Conservation (phyloP, 257 asterid species). For the Gardenia jasminoides region DNA sequence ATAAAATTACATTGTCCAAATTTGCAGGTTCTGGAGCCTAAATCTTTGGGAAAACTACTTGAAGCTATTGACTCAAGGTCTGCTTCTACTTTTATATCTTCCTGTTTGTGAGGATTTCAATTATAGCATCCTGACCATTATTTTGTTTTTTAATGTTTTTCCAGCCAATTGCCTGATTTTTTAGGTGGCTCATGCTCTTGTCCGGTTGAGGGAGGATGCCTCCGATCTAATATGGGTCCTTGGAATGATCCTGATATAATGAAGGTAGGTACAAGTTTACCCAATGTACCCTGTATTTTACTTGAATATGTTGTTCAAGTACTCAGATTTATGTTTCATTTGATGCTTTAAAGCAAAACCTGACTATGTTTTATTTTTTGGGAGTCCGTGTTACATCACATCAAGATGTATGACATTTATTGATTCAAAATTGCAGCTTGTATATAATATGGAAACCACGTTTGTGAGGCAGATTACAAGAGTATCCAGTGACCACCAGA, state of each 20-base stretch:
- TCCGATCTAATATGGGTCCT: slow-evolving; percentile 87
- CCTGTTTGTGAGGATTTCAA: slow-evolving; percentile 3
- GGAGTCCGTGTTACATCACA: not conserved
- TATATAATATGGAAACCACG: slow-evolving; percentile 49
- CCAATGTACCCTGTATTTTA: not conserved
- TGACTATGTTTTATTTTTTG: not conserved
- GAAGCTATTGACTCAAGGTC: slow-evolving; percentile 84
- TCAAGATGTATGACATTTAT: not conserved
- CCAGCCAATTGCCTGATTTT: slow-evolving; percentile 90
- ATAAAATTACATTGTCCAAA: slow-evolving; percentile 8
- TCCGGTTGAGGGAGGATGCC: slow-evolving; percentile 83
- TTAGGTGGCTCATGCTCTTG: slow-evolving; percentile 92
- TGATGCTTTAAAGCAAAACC: not conserved
- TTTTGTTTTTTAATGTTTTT: slow-evolving; percentile 11
- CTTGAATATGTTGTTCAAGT: not conserved
- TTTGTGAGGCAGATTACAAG: slow-evolving; percentile 43
- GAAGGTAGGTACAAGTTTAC: slow-evolving; percentile 47
- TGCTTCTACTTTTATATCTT: slow-evolving; percentile 21
- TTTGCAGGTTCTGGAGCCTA: slow-evolving; percentile 74
- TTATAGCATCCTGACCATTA: slow-evolving; percentile 24
- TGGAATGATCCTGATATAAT: slow-evolving; percentile 91
- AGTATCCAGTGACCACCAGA: slow-evolving; percentile 46
- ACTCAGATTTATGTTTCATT: not conserved
- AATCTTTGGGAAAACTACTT: slow-evolving; percentile 68
- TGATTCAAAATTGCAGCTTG: slow-evolving; percentile 48